Percentiles rank a stretch among this genome's conserved stretches.
phyloP scores from a whole-genome alignment of 352 stramenopile species.

The Pythium phragmiticola region DNA sequence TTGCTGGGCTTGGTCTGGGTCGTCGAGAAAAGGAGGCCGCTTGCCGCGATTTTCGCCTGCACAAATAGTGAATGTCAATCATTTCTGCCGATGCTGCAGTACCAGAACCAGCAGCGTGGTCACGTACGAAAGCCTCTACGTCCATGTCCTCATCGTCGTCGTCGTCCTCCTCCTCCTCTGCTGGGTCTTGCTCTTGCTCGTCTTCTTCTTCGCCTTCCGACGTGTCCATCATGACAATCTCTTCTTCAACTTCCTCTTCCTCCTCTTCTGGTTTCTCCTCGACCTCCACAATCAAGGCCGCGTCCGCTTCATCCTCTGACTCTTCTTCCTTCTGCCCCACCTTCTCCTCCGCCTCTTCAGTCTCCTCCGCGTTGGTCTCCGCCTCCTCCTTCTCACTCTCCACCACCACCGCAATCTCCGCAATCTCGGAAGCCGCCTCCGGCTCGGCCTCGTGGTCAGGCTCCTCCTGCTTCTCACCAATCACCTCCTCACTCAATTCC shows the following conservation, averaged over 20 bases:
- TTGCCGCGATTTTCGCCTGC: conserved; percentile 30
- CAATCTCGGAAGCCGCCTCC: not conserved
- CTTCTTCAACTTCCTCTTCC: conserved; percentile 43
- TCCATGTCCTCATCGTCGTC: conserved; percentile 39
- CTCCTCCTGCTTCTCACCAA: not conserved
- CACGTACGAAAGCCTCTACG: conserved; percentile 52
- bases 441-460: not conserved
- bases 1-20: not conserved
- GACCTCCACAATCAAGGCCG: not conserved
- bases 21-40: conserved; percentile 23
- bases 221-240: conserved; percentile 47
- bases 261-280: conserved; percentile 4
- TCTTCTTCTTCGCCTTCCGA: conserved; percentile 40
- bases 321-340: not conserved
- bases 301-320: not conserved
- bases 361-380: not conserved
- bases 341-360: not conserved
- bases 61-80: conserved; percentile 1
- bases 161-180: conserved; percentile 16
- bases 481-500: conserved; percentile 4
- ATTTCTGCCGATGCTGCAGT: not conserved
- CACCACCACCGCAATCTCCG: not conserved
- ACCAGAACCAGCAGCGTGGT: not conserved
- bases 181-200: conserved; percentile 4
- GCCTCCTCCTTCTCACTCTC: not conserved